Base-by-base conservation (phyloP, 441 rosid genomes). In the Arabidopsis lyrata region DNA sequence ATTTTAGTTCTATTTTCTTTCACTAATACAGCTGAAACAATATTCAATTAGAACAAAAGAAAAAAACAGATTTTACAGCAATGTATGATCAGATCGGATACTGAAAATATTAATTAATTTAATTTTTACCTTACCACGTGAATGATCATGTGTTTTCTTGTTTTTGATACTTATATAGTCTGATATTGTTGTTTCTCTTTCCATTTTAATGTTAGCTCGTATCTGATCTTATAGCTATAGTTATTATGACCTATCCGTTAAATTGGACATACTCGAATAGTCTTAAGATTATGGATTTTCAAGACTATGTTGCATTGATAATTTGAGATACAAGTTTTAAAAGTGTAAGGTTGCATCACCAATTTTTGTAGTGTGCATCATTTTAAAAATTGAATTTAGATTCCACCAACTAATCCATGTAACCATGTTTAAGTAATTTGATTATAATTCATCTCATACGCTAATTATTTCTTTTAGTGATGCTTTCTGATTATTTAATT, bases 1-100 rank as follows among this genome's bases (percentile, higher is more conserved):
- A n/a, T 8, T 44, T 42, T 55, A 7, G 10, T 24, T 45, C 29
- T 6, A 15, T 41, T 24, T 65, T 39, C 12, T 29, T 54, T 15
- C 1, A 18, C 41, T 16, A 39, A 13, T 3, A 34, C 54, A 11
- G 15, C 47, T 57, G 27, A 47, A 58, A 58, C 56, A 45, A 34
- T 60, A 52, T 54, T 44, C n/a, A 10, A 54, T 62, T 62, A 13
- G 15, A 15, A 42, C 3, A 9, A 3, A 52, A n/a, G 2, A 50
- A 59, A 68, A 8, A 9, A 45, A n/a, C 12, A 39, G 29, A 15
- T 49, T 42, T 70, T 76, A 63, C 71, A 63, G 75, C 79, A 39
- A 48, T 63, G 54, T 36, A 63, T 63, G 71, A 76, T 56, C 70
- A 69, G 75, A 69, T 62, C 56, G 57, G 42, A 58, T 47, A 10